Conservation (phyloP, 2,329 filamentous ascomycete species). For the Colletotrichum karsti region DNA sequence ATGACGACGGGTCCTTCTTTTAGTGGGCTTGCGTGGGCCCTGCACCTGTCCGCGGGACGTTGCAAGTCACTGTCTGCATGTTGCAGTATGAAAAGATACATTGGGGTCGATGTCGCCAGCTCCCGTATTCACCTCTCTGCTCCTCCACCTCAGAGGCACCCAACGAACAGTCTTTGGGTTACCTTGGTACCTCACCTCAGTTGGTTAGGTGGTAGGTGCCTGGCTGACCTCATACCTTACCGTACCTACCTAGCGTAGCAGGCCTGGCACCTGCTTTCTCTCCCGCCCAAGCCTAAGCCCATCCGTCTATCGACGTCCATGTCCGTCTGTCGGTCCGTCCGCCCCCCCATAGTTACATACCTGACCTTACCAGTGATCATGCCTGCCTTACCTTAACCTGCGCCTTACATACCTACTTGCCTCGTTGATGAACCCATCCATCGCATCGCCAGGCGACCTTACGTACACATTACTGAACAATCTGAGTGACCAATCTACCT, state of each 20-base stretch:
- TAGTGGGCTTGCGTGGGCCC: background rate
- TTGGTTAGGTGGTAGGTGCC: background rate
- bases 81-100: background rate
- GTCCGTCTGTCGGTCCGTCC: background rate
- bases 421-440: background rate
- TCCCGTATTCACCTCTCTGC: too few relatives aligned
- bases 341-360: background rate
- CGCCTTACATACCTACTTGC: background rate
- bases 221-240: background rate
- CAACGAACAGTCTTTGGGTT: too few relatives aligned
- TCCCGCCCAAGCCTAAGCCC: background rate
- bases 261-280: background rate
- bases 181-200: too few relatives aligned
- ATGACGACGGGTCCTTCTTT: slow-evolving; percentile 1
- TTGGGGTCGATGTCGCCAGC: background rate
- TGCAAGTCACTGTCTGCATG: background rate
- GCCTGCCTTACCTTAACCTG: background rate
- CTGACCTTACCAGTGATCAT: background rate
- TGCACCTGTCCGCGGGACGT: background rate
- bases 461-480: slow-evolving; percentile 14
- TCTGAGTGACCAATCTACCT: background rate
- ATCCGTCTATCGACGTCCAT: background rate
- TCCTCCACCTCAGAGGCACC: too few relatives aligned
- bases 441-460: background rate
- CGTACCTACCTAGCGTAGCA: background rate